Evolutionary conservation across 352 stramenopile species (phyloP), one percentile per base, ranked within the genome.

Genomic region (Phytophthora pinifolia): DNA sequence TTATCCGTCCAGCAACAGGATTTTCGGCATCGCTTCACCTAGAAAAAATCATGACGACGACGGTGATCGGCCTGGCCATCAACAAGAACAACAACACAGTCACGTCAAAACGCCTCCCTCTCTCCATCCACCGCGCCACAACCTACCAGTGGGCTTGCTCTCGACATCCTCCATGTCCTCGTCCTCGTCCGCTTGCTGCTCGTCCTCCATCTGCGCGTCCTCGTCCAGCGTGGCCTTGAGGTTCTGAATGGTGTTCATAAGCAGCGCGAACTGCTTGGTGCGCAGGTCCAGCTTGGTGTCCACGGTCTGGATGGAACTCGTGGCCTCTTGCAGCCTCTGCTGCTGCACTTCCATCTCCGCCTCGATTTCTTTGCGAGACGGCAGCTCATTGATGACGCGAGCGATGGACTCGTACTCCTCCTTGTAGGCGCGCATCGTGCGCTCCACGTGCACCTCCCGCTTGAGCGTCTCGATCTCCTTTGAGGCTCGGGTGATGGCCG

Each of bases 401-500:
- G 86, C 83, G 45, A 91, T 84, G 14, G 80, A 89, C 59, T 96
- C 86, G 65, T 96, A 96, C 58, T 94, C 86, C 56, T 96, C 83
- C 54, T 96, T 96, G 63, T 94, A 94, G 27, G 75, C 76, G 7
- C 83, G 79, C 15, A 94, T 67, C 0, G 67, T 83, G 57, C 84
- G 88, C 50, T 96, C 83, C 20, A 81, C 70, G 35, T 81, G 75
- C 46, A 96, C 79, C 27, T 86, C 84, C 10, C 57, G 49, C 66
- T 92, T 89, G 38, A 96, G 78, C 42, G 83, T 56, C 43, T 93
- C 74, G 34, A 96, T 96, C 57, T 94, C 82, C 27, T 59, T 65
- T 6, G 72, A 62, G 18, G 83, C 83, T 34, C 80, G 83, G 27
- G 41, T 46, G 46, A 95, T 88, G 13, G 66, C 84, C 10, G 67